These are phyloP conservation scores for Diospyros kaki DNA, from an alignment of 148 eudicot species.

Conservation along the genomic window DNA sequence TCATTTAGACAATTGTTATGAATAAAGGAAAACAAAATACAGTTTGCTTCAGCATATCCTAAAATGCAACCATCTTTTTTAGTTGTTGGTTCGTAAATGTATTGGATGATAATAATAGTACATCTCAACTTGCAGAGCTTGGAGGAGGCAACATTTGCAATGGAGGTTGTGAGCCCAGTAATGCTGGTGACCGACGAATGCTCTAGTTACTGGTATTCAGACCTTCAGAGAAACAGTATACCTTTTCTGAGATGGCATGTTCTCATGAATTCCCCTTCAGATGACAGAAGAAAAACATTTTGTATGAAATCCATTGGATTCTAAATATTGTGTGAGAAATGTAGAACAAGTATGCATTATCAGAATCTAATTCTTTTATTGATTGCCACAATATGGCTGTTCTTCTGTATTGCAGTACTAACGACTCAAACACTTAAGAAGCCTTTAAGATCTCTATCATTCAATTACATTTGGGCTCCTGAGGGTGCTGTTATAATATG, in stretches of 20 bases:
- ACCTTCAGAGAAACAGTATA: conserved; percentile 27
- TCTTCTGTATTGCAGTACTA: conserved; percentile 26
- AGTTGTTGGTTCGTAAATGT: no score
- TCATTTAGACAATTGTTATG: no score
- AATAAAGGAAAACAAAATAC: no score
- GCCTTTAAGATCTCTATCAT: conserved; percentile 21
- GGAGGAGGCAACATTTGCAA: conserved; percentile 65
- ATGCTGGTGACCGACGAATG: conserved; percentile 59
- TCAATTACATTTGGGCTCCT: conserved; percentile 56
- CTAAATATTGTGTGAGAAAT: neutral
- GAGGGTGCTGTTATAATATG: conserved; percentile 66
- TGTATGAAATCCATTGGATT: conserved; percentile 26
- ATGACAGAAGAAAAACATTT: conserved; percentile 14
- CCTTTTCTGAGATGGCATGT: conserved; percentile 56
- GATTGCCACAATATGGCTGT: neutral
- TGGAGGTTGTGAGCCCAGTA: conserved; percentile 59
- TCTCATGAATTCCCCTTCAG: conserved; percentile 35
- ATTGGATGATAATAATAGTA: no score
- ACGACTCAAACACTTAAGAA: conserved; percentile 32
- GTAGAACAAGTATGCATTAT: neutral
- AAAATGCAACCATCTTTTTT: no score
- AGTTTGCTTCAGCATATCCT: no score
- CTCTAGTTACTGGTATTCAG: conserved; percentile 49
- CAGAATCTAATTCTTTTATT: neutral
- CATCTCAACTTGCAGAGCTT: conserved; percentile 42